These are phyloP conservation scores for Coriaria nepalensis DNA, from an alignment of 306 rosid species.

Conservation along the genomic window DNA sequence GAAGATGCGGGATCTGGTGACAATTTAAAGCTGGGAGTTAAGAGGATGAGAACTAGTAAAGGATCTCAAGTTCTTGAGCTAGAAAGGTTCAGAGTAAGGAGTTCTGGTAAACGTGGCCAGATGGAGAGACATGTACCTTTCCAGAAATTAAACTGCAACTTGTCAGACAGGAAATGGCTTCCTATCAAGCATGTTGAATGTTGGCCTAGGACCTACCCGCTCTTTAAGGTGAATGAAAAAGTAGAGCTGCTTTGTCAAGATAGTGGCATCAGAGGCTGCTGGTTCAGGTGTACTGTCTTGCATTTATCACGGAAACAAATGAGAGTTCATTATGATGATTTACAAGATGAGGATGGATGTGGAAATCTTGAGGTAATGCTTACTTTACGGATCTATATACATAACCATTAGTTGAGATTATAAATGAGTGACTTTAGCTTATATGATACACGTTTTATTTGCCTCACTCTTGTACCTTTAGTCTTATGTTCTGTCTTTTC, in stretches of 20 bases:
- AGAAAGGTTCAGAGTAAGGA: conserved; percentile 38
- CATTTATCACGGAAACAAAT: conserved; percentile 57
- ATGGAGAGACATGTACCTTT: conserved; percentile 32
- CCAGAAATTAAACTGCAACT: conserved; percentile 30
- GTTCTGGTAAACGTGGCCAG: conserved; percentile 29
- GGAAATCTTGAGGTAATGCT: conserved; percentile 77
- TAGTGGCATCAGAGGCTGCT: conserved; percentile 98
- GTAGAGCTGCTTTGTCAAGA: conserved; percentile 93
- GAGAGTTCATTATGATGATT: conserved; percentile 66
- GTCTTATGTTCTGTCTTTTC: too few relatives aligned
- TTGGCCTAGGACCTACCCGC: conserved; percentile 32
- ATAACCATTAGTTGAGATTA: too few relatives aligned
- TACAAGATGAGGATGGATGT: conserved; percentile 75
- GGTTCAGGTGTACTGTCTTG: conserved; percentile 86
- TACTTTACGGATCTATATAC: too few relatives aligned
- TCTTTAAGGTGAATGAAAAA: conserved; percentile 55
- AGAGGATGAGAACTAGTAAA: conserved; percentile 57
- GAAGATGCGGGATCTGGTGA: conserved; percentile 42
- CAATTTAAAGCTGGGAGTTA: conserved; percentile 40
- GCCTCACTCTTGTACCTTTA: too few relatives aligned
- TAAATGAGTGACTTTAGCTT: neutral
- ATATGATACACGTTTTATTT: too few relatives aligned
- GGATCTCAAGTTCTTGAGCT: conserved; percentile 27
- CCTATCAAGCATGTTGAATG: conserved; percentile 37
- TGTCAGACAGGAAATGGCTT: conserved; percentile 30